Percentiles rank a stretch among this genome's conserved stretches.
Conservation (phyloP, 345 rosid genomes). For the Arabidopsis suecica region DNA sequence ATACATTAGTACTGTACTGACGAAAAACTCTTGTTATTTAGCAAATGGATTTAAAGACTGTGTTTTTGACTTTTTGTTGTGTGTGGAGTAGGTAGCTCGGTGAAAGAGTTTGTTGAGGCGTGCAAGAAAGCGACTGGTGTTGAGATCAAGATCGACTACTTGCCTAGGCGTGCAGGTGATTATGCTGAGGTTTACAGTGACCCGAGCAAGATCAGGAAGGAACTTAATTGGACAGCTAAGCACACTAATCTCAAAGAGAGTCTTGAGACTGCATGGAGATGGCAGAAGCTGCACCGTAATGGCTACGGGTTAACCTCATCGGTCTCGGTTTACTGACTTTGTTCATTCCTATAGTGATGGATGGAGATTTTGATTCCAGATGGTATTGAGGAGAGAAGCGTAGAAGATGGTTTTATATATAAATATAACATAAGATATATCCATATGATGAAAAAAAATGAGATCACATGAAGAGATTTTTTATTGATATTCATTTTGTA, state of each 20-base stretch:
- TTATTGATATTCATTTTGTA: constrained; percentile 39
- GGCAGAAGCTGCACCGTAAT: constrained; percentile 63
- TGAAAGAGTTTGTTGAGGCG: constrained; percentile 69
- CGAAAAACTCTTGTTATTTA: neutral
- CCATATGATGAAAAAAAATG: constrained; percentile 1
- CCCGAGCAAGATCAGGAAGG: constrained; percentile 55
- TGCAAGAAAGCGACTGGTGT: constrained; percentile 68
- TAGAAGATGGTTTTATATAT: constrained; percentile 36
- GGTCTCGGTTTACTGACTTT: constrained; percentile 41
- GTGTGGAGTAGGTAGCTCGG: constrained; percentile 60
- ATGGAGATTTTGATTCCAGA: constrained; percentile 40
- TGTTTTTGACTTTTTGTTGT: neutral
- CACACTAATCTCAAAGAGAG: constrained; percentile 61
- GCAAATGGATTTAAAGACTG: constrained; percentile 4
- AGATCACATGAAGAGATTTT: constrained; percentile 34
- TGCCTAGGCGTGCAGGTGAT: constrained; percentile 65
- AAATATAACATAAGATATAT: constrained; percentile 32
- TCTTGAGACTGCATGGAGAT: constrained; percentile 66
- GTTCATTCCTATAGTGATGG: constrained; percentile 35
- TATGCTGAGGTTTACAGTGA: constrained; percentile 69
- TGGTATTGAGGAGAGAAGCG: constrained; percentile 18
- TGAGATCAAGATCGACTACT: constrained; percentile 56
- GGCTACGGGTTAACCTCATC: constrained; percentile 52
- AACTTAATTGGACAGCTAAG: constrained; percentile 67
- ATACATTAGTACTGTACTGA: neutral